Evolutionary conservation across 495 filamentous ascomycete species (phyloP).

Genomic region (Penicillium psychrofluorescens): DNA sequence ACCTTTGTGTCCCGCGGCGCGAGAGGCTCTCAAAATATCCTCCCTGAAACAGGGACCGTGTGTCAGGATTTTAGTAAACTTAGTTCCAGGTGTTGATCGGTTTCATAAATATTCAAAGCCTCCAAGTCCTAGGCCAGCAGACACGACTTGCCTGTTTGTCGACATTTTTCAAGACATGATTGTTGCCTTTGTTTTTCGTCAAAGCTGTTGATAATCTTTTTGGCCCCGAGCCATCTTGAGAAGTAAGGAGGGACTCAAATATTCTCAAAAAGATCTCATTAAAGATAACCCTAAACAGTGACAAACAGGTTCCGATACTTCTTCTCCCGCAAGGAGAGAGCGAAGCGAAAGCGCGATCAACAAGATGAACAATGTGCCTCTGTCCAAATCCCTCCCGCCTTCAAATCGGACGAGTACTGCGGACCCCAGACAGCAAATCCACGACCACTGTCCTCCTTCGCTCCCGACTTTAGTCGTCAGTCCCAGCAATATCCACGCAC

Average conservation of each 20-base stretch:
- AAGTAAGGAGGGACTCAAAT: constrained; percentile 10
- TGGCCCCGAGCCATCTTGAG: background rate
- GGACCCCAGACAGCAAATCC: constrained; percentile 13
- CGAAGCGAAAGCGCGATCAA: constrained; percentile 14
- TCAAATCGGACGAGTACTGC: constrained; percentile 9
- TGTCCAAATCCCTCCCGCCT: constrained; percentile 10
- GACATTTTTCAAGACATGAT: too few relatives aligned
- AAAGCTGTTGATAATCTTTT: too few relatives aligned
- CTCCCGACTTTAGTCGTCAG: constrained; percentile 16
- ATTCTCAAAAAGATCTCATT: background rate
- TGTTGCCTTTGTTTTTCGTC: too few relatives aligned
- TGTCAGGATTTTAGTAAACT: constrained; percentile 9
- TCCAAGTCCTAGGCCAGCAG: background rate
- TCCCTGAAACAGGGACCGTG: constrained; percentile 18
- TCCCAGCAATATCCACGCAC: constrained; percentile 3
- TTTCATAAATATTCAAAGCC: background rate
- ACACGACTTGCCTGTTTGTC: too few relatives aligned
- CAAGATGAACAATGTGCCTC: constrained; percentile 1
- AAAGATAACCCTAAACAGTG: constrained; percentile 8
- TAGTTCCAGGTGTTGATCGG: constrained; percentile 1
- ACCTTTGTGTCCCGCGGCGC: constrained; percentile 9
- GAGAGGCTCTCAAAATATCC: constrained; percentile 10
- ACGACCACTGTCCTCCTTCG: constrained; percentile 23
- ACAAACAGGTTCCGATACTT: constrained; percentile 11
- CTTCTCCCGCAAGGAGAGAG: constrained; percentile 22